Base-by-base conservation (phyloP, 176 grass and related monocot genomes). In the Poa pratensis region DNA sequence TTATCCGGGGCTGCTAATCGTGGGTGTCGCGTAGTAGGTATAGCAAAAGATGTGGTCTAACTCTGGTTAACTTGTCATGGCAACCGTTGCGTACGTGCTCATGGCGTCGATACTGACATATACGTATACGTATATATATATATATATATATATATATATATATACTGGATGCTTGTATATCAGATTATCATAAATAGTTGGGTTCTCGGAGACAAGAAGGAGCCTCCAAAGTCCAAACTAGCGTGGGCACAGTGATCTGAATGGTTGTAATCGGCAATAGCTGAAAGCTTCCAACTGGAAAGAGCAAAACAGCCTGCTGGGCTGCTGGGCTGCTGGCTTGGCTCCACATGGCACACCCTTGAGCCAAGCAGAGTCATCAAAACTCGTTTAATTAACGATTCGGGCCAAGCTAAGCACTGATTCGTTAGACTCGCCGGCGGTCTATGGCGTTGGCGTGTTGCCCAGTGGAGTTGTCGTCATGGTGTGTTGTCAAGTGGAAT, bases 41-140 rank as follows among this genome's bases (percentile, higher is more conserved):
- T 71, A 71, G 1, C 30, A 40, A 20, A 71, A 70, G 6, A 63
- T 48, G 22, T 73, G 42, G 43, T 73, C 43, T 50, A 50, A 50
- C 43, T 48, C 43, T 18, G 23, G 48, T 17, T 16, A 49, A 27
- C 61, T 7, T 63, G 60, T 15, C 13, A 14, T 73, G 22, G 43
- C 6, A 2, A 1, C 23, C 22, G 70, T 49, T 28, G 70, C 43
- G 14, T 73, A 50, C 70, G 43, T 73, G 23, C 7, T 50, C 43
- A 50, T 73, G 45, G 43, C 43, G 70, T 73, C 23, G 43, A 16
- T 49, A 73, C 43, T 73, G 70, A 73, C 70, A 23, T 73, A 49
- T 6, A 11, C 10, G 13, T 48, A 46, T n/a, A 48, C 11, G 11
- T 45, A 45, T 10, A 45, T 14, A 19, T 5, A 37, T n/a, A n/a